These are phyloP conservation scores for Ceratocystis alfenasii DNA, from an alignment of 2,329 filamentous ascomycete species.

Conservation along the genomic window DNA sequence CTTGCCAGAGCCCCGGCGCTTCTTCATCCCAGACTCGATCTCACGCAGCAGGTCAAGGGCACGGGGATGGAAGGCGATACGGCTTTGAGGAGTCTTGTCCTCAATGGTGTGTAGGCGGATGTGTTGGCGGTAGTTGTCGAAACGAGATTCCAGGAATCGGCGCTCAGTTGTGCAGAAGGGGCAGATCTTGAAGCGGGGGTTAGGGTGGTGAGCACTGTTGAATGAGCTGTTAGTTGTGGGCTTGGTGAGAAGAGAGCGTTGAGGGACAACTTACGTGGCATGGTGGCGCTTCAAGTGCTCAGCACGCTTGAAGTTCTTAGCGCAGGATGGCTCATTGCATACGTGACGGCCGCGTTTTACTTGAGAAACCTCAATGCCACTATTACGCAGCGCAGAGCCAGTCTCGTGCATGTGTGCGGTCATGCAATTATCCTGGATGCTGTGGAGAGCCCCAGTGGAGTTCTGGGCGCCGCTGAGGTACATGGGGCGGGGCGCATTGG, in stretches of 20 bases:
- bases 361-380: constrained; percentile 22
- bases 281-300: constrained; percentile 47
- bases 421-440: not conserved
- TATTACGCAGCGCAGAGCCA: constrained; percentile 15
- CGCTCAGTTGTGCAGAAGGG: constrained; percentile 22
- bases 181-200: constrained; percentile 19
- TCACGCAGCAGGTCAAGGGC: constrained; percentile 26
- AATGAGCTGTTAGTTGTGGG: not conserved
- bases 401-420: constrained; percentile 16
- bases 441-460: constrained; percentile 12
- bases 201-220: constrained; percentile 21
- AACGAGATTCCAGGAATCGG: constrained; percentile 24
- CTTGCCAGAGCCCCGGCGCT: constrained; percentile 22
- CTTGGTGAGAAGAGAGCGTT: not conserved
- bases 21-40: constrained; percentile 22
- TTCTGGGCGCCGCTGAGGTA: constrained; percentile 14
- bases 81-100: constrained; percentile 25
- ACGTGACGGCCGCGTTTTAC: constrained; percentile 32
- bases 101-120: constrained; percentile 30
- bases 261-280: constrained; percentile 34
- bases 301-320: constrained; percentile 39
- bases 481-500: constrained; percentile 12
- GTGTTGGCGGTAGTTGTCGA: constrained; percentile 32
- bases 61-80: constrained; percentile 28
- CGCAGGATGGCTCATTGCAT: constrained; percentile 38